These are phyloP conservation scores for Myrmaecium sp. DNA, from an alignment of 2,329 filamentous ascomycete species.

Conservation along the genomic window DNA sequence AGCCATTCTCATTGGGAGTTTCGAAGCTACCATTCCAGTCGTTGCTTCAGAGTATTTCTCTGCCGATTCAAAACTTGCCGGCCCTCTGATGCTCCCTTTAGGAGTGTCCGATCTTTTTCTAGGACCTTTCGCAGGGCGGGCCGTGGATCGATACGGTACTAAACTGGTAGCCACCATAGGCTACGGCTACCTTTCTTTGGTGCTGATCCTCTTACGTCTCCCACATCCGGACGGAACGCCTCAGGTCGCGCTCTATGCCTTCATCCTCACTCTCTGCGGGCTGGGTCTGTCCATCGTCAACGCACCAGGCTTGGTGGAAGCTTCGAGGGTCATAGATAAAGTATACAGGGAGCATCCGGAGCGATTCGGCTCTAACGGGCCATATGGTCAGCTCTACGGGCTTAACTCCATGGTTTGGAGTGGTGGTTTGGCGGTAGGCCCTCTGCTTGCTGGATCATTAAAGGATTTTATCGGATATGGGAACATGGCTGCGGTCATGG, in stretches of 20 bases:
- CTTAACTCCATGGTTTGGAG: constrained; percentile 48
- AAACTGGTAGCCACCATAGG: constrained; percentile 24
- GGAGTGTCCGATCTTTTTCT: constrained; percentile 27
- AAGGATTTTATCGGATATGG: constrained; percentile 38
- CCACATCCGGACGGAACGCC: constrained; percentile 19
- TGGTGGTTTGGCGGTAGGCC: constrained; percentile 41
- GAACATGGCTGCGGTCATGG: constrained; percentile 38
- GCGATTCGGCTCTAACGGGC: constrained; percentile 38
- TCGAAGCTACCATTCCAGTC: constrained; percentile 32
- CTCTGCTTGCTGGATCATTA: constrained; percentile 36
- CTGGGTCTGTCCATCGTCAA: constrained; percentile 37
- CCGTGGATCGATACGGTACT: constrained; percentile 29
- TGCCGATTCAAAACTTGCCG: constrained; percentile 26
- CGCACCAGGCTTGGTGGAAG: constrained; percentile 39
- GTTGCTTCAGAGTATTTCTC: constrained; percentile 25
- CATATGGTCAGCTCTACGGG: constrained; percentile 49
- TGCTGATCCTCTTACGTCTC: constrained; percentile 26
- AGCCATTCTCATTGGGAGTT: constrained; percentile 24
- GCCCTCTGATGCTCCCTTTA: constrained; percentile 30
- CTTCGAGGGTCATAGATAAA: constrained; percentile 35
- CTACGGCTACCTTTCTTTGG: constrained; percentile 26
- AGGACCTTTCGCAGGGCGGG: constrained; percentile 31
- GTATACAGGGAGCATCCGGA: constrained; percentile 38
- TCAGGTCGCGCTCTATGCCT: constrained; percentile 1
- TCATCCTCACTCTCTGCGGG: constrained; percentile 30